phyloP scores from a whole-genome alignment of 1,284 basidiomycete species.

The Melampsora larici-populina region DNA sequence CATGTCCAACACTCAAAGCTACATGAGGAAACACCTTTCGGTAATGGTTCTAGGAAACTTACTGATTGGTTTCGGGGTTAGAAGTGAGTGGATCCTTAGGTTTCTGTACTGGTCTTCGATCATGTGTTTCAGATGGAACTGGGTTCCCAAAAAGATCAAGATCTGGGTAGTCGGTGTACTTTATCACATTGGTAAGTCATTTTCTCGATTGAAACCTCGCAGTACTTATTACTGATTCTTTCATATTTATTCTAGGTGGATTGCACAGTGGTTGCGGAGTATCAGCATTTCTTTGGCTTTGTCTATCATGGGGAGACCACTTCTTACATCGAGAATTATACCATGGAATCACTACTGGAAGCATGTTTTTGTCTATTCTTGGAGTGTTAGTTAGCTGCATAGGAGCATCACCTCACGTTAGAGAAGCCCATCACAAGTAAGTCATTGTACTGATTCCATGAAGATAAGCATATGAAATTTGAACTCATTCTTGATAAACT shows the following conservation, averaged over 20 bases:
- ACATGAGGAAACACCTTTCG: conserved; percentile 62
- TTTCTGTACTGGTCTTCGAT: conserved; percentile 1
- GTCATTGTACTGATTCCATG: conserved; percentile 46
- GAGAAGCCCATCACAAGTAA: conserved; percentile 72
- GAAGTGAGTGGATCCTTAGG: conserved; percentile 11
- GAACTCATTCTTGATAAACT: conserved; percentile 24
- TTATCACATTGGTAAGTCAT: conserved; percentile 23
- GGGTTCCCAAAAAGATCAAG: background rate
- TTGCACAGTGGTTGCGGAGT: conserved; percentile 70
- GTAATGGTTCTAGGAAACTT: conserved; percentile 55
- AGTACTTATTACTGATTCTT: background rate
- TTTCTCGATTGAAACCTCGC: background rate
- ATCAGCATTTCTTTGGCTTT: conserved; percentile 61
- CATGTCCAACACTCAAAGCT: conserved; percentile 64
- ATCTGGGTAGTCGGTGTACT: background rate
- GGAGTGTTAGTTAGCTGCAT: conserved; percentile 61
- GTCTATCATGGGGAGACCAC: conserved; percentile 60
- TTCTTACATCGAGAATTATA: conserved; percentile 62
- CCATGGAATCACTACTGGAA: conserved; percentile 57
- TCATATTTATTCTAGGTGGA: conserved; percentile 57
- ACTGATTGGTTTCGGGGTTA: background rate
- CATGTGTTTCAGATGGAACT: background rate
- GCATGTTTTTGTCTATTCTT: conserved; percentile 61
- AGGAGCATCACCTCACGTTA: conserved; percentile 67
- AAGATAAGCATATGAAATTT: background rate